Conservation (phyloP, 139 green algal genomes). For the Trebouxia sp. region DNA sequence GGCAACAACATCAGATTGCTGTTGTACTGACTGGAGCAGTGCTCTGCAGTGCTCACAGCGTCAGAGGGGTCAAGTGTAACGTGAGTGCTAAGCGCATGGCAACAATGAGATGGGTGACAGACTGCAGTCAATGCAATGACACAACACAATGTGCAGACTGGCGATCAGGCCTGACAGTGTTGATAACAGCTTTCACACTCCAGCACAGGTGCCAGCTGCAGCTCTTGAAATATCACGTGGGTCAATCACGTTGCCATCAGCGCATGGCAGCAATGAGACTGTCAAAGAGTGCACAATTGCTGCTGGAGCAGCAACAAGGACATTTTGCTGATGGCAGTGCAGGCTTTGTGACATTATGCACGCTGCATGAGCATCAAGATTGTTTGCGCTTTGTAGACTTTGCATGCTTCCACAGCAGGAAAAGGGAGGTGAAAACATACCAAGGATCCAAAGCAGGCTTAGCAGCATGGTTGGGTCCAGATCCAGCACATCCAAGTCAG, state of each 20-base stretch:
- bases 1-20: neutral
- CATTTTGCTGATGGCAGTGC: no score
- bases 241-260: no score
- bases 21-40: slow-evolving; percentile 21
- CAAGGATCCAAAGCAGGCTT: slow-evolving; percentile 8
- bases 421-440: neutral
- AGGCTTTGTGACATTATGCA: no score
- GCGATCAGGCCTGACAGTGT: neutral
- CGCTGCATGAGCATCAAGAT: no score
- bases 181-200: no score
- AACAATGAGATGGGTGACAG: neutral
- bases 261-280: no score
- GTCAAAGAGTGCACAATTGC: no score
- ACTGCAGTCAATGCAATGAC: neutral
- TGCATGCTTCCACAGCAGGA: neutral
- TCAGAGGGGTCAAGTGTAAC: neutral
- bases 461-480: slow-evolving; percentile 13
- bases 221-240: no score
- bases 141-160: neutral
- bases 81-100: neutral
- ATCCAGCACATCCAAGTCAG: neutral
- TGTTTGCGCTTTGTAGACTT: no score
- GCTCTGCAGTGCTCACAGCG: neutral
- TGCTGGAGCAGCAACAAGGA: no score
- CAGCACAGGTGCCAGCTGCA: no score